Base-by-base conservation (phyloP, 2,329 filamentous ascomycete species). In the Allantophomopsis lycopodina region DNA sequence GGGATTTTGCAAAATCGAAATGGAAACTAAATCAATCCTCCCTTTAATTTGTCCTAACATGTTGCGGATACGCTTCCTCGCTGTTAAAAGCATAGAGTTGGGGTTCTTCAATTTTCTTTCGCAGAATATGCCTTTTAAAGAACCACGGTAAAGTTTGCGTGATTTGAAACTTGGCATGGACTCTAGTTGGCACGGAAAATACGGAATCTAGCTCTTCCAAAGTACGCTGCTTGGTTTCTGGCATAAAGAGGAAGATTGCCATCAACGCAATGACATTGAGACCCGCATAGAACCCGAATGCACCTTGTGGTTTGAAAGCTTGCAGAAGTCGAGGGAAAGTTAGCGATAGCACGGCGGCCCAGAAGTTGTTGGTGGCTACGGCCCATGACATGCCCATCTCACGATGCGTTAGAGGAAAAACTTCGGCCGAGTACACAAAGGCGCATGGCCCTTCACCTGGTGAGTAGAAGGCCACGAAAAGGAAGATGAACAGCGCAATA, bases 391-490 rank as follows among this genome's bases (percentile, higher is more conserved):
- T 79, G 30, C 75, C 76, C 4, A 76, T 65, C 53, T 79, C 75
- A 44, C 75, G 62, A 53, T 79, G 73, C 2, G 70, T 73, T 0
- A 79, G 65, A 1, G 76, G 76, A 54, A 76, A 79, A 11, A 77
- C 73, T 50, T 79, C 76, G 4, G 76, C 73, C 0, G 63, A 68
- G 60, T 78, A 78, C 14, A 69, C 68, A 54, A 76, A 79, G 0
- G 73, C 73, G 0, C 79, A 73, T 0, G 68, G 66, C 0, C 76
- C 76, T 57, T 79, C 74, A 14, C 76, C 76, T 0, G 75, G 73
- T 0, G 72, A 77, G 56, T 80, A 80, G 48, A 79, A 78, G 6
- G 72, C 73, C 1, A 68, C 72, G 45, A 81, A 83, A 12, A 82
- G 53, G 57, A 74, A 82, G 45, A 80, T 61, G 44, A 80, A 79